A percentile compares a stretch with the other conserved stretches of the same genome.
Conservation (phyloP, 345 rosid species). For the Sisymbrium irio region DNA sequence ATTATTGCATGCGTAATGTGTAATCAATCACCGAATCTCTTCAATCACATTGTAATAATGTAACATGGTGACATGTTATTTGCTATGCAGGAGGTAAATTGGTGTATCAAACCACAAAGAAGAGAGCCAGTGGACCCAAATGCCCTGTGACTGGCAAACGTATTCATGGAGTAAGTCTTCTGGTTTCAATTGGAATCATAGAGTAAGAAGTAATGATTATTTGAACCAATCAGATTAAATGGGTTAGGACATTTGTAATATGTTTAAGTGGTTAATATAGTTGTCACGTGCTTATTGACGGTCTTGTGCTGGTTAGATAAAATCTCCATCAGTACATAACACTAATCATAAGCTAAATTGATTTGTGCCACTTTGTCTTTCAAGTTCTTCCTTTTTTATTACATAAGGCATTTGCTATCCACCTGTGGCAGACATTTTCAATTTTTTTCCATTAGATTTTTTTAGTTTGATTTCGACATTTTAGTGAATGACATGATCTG, state of each 20-base stretch:
- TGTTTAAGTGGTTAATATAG: neutral
- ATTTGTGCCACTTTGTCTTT: slow-evolving; percentile 33
- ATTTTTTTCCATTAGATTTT: neutral
- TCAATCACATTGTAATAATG: neutral
- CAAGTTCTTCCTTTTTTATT: slow-evolving; percentile 1
- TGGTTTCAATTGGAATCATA: too few relatives aligned
- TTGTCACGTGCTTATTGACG: slow-evolving; percentile 42
- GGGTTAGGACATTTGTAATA: neutral
- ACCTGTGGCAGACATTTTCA: slow-evolving; percentile 35
- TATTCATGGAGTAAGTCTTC: slow-evolving; percentile 70
- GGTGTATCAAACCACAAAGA: slow-evolving; percentile 71
- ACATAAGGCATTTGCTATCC: slow-evolving; percentile 29
- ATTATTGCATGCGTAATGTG: neutral
- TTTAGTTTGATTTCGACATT: neutral
- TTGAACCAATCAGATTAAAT: neutral
- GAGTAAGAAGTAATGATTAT: neutral
- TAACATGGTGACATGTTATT: neutral
- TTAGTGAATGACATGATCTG: neutral
- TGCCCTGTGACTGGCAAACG: slow-evolving; percentile 59
- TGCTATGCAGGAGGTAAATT: slow-evolving; percentile 58
- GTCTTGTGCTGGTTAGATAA: slow-evolving; percentile 47
- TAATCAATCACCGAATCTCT: neutral
- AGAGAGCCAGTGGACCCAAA: slow-evolving; percentile 49
- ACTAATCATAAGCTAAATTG: slow-evolving; percentile 48
- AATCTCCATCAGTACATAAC: slow-evolving; percentile 41